These are phyloP conservation scores for Terfezia boudieri DNA, from an alignment of 495 filamentous ascomycete species.

Conservation along the genomic window DNA sequence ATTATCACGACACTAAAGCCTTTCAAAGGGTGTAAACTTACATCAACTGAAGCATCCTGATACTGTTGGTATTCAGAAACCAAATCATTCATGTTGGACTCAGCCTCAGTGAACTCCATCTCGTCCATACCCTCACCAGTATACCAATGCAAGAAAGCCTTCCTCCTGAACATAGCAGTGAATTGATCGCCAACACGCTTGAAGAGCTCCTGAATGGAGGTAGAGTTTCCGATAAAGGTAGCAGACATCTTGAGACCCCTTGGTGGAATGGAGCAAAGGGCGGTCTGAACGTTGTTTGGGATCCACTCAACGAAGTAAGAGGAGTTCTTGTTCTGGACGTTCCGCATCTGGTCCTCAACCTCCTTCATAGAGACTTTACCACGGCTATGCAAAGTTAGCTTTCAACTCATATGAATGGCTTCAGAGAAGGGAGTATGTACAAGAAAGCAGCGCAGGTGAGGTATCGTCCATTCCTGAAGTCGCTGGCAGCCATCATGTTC, in stretches of 20 bases:
- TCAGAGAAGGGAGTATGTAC: slow-evolving; percentile 10
- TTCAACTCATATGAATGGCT: neutral
- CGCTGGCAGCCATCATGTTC: slow-evolving; percentile 99
- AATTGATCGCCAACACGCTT: slow-evolving; percentile 99
- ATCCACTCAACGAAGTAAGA: slow-evolving; percentile 99
- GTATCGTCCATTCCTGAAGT: slow-evolving; percentile 99
- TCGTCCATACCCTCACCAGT: slow-evolving; percentile 99
- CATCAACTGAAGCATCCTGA: slow-evolving; percentile 71
- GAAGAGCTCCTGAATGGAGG: slow-evolving; percentile 99
- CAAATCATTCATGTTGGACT: slow-evolving; percentile 99
- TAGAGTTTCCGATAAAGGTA: slow-evolving; percentile 98
- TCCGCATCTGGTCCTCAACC: slow-evolving; percentile 99
- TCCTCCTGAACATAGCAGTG: slow-evolving; percentile 99
- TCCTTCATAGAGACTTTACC: slow-evolving; percentile 99
- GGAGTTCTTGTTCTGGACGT: slow-evolving; percentile 99
- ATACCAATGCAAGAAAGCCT: slow-evolving; percentile 99
- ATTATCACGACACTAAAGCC: neutral
- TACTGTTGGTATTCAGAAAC: slow-evolving; percentile 99
- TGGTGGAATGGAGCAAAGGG: slow-evolving; percentile 96
- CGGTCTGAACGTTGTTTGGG: slow-evolving; percentile 99
- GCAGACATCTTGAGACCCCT: slow-evolving; percentile 98
- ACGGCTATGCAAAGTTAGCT: slow-evolving; percentile 38
- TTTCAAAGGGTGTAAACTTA: neutral
- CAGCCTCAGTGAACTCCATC: slow-evolving; percentile 99
- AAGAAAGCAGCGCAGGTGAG: slow-evolving; percentile 99